Percentiles rank a stretch among this genome's conserved stretches.
These are phyloP conservation scores for Cyberlindnera samutprakarnensis DNA, from an alignment of 805 yeast species.

Conservation along the genomic window DNA sequence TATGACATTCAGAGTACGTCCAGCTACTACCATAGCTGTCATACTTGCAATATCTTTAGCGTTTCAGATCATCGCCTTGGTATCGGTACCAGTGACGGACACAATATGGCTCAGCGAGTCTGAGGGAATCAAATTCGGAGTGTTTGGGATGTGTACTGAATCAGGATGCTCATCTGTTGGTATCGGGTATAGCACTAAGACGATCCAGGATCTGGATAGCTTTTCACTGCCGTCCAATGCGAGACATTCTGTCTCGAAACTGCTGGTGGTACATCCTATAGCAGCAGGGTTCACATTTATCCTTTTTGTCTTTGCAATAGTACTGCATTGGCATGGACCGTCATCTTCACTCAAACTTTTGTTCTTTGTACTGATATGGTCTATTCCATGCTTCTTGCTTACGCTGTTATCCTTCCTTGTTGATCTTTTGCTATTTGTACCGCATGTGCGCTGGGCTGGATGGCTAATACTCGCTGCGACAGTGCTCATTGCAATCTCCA, in stretches of 20 bases:
- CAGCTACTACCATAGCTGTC: constrained; percentile 28
- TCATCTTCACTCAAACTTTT: constrained; percentile 34
- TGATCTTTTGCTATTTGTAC: constrained; percentile 72
- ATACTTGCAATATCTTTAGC: constrained; percentile 43
- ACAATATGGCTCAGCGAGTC: constrained; percentile 41
- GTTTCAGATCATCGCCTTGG: constrained; percentile 50
- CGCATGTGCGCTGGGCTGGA: constrained; percentile 73
- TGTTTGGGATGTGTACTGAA: constrained; percentile 54
- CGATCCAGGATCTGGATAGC: constrained; percentile 28
- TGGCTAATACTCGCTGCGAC: constrained; percentile 77
- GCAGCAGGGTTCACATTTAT: constrained; percentile 48
- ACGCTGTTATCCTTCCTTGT: constrained; percentile 70
- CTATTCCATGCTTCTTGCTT: constrained; percentile 62
- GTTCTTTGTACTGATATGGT: constrained; percentile 45
- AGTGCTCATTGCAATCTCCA: constrained; percentile 52
- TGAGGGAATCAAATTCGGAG: constrained; percentile 51
- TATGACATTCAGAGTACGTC: constrained; percentile 23
- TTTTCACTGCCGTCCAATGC: constrained; percentile 53
- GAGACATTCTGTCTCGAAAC: constrained; percentile 47
- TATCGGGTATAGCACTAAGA: constrained; percentile 35
- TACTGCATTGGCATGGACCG: constrained; percentile 31
- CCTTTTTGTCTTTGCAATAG: constrained; percentile 32
- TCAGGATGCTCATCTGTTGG: constrained; percentile 32
- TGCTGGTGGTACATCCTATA: constrained; percentile 62
- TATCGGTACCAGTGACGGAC: constrained; percentile 53